Evolutionary conservation across 2,329 filamentous ascomycete species (phyloP).

Genomic region (Neonectria ditissima): DNA sequence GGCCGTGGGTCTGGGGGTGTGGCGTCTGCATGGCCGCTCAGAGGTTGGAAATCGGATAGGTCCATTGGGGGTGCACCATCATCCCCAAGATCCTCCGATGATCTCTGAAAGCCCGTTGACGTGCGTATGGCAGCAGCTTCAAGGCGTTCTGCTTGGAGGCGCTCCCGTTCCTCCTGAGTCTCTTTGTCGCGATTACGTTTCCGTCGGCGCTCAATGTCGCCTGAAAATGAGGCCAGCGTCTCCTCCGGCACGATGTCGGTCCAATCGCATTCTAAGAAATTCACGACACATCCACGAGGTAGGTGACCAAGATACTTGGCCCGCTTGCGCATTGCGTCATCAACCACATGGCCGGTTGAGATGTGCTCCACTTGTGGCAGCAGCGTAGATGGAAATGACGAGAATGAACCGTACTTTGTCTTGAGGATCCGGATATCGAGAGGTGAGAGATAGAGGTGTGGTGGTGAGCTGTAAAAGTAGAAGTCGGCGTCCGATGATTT

Average conservation of each 20-base stretch:
- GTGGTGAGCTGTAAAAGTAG: conserved; percentile 88
- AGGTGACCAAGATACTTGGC: conserved; percentile 90
- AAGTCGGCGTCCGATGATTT: conserved; percentile 66
- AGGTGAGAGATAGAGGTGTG: conserved; percentile 90
- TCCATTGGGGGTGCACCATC: conserved; percentile 57
- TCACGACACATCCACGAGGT: conserved; percentile 90
- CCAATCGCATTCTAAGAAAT: conserved; percentile 94
- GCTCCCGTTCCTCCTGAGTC: conserved; percentile 85
- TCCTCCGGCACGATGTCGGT: conserved; percentile 85
- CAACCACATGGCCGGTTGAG: conserved; percentile 86
- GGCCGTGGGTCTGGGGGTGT: conserved; percentile 68
- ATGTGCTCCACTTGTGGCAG: conserved; percentile 90
- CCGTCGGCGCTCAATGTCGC: conserved; percentile 80
- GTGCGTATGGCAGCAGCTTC: conserved; percentile 77
- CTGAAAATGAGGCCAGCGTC: conserved; percentile 79
- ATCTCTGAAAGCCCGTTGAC: conserved; percentile 54
- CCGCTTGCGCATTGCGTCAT: conserved; percentile 84
- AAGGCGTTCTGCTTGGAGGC: conserved; percentile 82
- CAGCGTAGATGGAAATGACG: conserved; percentile 85
- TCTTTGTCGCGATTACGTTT: conserved; percentile 87
- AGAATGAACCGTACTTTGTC: conserved; percentile 86
- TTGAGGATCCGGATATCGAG: conserved; percentile 94
- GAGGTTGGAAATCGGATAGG: conserved; percentile 73
- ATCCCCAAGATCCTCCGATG: conserved; percentile 54
- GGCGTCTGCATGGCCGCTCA: conserved; percentile 62